Base-by-base conservation (phyloP, 345 rosid genomes). In the Brassica juncea region DNA sequence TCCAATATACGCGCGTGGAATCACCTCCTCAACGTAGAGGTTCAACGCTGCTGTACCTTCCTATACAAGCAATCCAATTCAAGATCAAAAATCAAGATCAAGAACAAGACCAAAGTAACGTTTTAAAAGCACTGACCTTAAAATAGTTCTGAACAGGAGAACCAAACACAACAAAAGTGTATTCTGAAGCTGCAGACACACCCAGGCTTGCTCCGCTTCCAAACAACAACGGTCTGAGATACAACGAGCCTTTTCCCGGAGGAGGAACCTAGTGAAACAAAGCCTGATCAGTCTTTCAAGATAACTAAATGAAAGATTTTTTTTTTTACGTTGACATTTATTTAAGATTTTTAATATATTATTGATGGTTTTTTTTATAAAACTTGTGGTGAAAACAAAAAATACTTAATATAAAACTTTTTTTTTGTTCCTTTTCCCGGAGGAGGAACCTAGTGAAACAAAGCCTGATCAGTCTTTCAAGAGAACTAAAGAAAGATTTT, bases 131-230 rank as follows among this genome's bases (percentile, higher is more conserved):
- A 21, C 34, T 25, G 30, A 86, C 97, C 93, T 94, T 92, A 83
- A 91, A 94, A 58, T 92, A 94, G 84, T 85, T 88, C 19, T 86
- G 75, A n/a, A 94, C 99, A 21, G 97, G 95, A 15, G 97, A 91
- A 37, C 92, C 89, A 71, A 79, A 94, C 4, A 87, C 69, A 16
- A 91, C 86, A 75, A 94, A 94, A 4, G 91, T 89, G 83, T 73
- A 89, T 68, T 91, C 97, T 5, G 94, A 78, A n/a, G 98, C 94
- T 2, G 97, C 87, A 7, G 87, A 87, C 69, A 94, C 77, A 34
- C 97, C 97, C 79, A 92, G 73, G 28, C 85, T 61, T 66, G 96
- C 85, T 35, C 97, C 98, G 44, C 82, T 89, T 76, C 98, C 98
- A 3, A 90, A 61, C 57, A 94, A 94, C 85, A 94, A 66, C 3